Base-by-base conservation (phyloP, 192 early-diverging fungal species). In the Phycomyces nitens region DNA sequence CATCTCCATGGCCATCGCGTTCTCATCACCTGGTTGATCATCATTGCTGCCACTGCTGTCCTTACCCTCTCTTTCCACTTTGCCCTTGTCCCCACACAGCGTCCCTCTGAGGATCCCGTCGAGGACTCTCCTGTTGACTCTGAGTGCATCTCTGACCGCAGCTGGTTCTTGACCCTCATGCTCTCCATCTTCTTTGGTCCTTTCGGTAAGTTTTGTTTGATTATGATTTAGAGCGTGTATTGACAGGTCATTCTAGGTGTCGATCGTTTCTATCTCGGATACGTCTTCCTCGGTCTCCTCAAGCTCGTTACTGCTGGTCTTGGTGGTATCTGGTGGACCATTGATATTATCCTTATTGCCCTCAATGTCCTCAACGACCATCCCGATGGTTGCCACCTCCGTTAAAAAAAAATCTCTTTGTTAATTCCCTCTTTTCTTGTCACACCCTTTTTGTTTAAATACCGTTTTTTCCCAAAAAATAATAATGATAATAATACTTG, bases 241-340 rank as follows among this genome's bases (percentile, higher is more conserved):
- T n/a, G n/a, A n/a, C n/a, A n/a, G n/a, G n/a, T n/a, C n/a, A n/a
- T 50, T 29, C 21, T 53, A 66, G 75, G 77, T 50, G 54, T 82
- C 34, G 80, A 82, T 62, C 80, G 80, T 52, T 82, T 82, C 75
- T 82, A 82, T 54, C 73, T 82, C 29, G 77, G 77, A 49, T 82
- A 82, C 22, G 50, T 82, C 38, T 68, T 79, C 64, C 55, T 75
- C 1, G 62, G 73, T 15, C n/a, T 78, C n/a, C 58, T 81, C 44
- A 81, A 81, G 50, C 56, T 81, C n/a, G 65, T 65, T 14, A 81
- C 71, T 62, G 79, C 55, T 64, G 79, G 79, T 59, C 58, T 77
- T 20, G 72, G 69, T 40, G 79, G 79, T 74, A 73, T 81, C 62
- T 78, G 73, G 76, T 81, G 75, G 62, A 55, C 72, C 12, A 42